A percentile compares a stretch with the other conserved stretches of the same genome.
These are phyloP conservation scores for Chlorophyllum brunneum DNA, from an alignment of 768 basidiomycete species.

Conservation along the genomic window DNA sequence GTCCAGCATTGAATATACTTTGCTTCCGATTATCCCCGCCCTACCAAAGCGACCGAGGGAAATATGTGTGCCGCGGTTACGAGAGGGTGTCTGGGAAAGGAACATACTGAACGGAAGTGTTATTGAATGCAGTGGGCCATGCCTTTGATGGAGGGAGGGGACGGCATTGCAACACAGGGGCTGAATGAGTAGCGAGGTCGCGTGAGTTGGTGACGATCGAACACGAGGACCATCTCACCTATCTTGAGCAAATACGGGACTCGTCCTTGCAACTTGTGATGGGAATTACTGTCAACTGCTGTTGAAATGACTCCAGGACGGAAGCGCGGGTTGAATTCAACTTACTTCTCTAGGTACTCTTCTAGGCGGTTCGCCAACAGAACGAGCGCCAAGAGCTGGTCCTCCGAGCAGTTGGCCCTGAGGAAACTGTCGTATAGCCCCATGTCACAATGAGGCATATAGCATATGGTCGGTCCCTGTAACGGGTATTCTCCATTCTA, in stretches of 20 bases:
- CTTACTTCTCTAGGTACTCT: conserved; percentile 67
- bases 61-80: conserved; percentile 3
- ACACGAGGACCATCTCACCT: conserved; percentile 35
- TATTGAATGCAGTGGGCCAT: conserved; percentile 67
- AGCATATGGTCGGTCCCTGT: conserved; percentile 53
- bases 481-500: conserved; percentile 33
- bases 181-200: conserved; percentile 26
- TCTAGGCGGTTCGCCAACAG: conserved; percentile 63
- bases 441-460: conserved; percentile 80
- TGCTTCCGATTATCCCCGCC: conserved; percentile 3
- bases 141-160: conserved; percentile 45
- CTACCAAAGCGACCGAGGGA: background rate
- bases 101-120: conserved; percentile 52
- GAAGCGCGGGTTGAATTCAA: conserved; percentile 14
- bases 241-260: conserved; percentile 52
- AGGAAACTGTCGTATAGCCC: conserved; percentile 65
- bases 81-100: conserved; percentile 1
- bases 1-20: conserved; percentile 5
- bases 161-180: conserved; percentile 41
- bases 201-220: conserved; percentile 14
- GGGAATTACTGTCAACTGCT: conserved; percentile 42
- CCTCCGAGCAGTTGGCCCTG: conserved; percentile 53
- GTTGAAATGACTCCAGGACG: conserved; percentile 13
- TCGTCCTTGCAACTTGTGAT: conserved; percentile 42
- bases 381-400: conserved; percentile 42